phyloP scores from a whole-genome alignment of 1,284 basidiomycete species.

The Cutaneotrichosporon mucoides region DNA sequence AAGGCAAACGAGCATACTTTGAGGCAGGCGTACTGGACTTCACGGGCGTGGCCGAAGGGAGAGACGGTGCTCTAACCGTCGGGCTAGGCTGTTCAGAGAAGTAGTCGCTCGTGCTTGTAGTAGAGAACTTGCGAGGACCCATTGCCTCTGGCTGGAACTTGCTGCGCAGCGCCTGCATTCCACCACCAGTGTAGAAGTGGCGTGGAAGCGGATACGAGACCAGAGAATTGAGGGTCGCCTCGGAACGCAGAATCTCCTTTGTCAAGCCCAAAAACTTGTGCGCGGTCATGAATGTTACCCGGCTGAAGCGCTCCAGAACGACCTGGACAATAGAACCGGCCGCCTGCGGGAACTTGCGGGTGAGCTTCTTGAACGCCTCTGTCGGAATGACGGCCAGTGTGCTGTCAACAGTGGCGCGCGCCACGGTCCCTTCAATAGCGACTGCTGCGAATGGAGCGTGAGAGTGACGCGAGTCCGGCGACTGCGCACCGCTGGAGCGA shows the following conservation, averaged over 20 bases:
- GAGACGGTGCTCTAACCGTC: constrained; percentile 37
- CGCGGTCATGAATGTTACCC: constrained; percentile 88
- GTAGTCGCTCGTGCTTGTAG: constrained; percentile 35
- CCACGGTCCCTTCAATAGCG: constrained; percentile 56
- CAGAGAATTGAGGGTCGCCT: constrained; percentile 93
- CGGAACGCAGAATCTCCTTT: constrained; percentile 89
- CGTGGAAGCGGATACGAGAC: constrained; percentile 90
- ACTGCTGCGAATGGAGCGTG: neutral
- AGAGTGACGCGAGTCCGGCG: constrained; percentile 1
- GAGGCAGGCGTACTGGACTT: constrained; percentile 26
- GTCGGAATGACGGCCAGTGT: constrained; percentile 98
- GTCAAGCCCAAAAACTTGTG: constrained; percentile 96
- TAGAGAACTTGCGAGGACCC: neutral
- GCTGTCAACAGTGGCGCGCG: constrained; percentile 86
- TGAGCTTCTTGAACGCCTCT: constrained; percentile 76
- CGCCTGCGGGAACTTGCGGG: constrained; percentile 93
- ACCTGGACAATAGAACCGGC: constrained; percentile 83
- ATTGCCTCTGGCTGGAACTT: constrained; percentile 55
- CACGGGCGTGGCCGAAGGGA: constrained; percentile 33
- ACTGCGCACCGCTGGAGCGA: neutral
- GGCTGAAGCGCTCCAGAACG: constrained; percentile 78
- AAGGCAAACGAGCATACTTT: constrained; percentile 6
- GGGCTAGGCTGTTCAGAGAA: constrained; percentile 44
- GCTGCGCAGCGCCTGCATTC: constrained; percentile 80
- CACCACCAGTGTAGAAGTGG: constrained; percentile 90